phyloP scores from a whole-genome alignment of 805 yeast species.

The Lachancea cidri region DNA sequence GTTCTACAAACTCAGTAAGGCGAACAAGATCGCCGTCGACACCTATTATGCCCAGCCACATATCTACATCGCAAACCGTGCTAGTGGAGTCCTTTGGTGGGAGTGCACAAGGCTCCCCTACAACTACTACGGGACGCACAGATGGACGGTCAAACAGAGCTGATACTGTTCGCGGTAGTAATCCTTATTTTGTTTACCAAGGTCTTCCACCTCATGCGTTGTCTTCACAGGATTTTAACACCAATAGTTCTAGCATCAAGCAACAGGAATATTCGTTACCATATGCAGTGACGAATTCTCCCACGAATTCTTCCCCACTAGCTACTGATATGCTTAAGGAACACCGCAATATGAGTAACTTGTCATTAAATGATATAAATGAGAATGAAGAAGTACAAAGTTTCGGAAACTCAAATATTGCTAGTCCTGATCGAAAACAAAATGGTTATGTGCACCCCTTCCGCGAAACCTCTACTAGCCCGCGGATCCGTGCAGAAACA shows the following conservation, averaged over 20 bases:
- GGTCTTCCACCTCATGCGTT: conserved; percentile 51
- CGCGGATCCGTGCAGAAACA: conserved; percentile 4
- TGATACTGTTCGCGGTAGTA: conserved; percentile 19
- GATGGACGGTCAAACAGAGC: conserved; percentile 4
- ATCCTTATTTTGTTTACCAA: conserved; percentile 53
- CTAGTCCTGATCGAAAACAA: not conserved
- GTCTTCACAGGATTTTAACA: conserved; percentile 16
- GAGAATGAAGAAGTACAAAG: conserved; percentile 30
- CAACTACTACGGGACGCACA: not conserved
- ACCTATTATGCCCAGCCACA: conserved; percentile 19
- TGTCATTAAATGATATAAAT: conserved; percentile 32
- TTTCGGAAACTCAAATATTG: conserved; percentile 5
- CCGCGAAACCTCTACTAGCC: conserved; percentile 5
- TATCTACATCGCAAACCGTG: not conserved
- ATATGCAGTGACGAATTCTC: conserved; percentile 10
- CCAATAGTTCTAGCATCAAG: not conserved
- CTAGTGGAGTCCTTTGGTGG: not conserved
- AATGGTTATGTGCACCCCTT: not conserved
- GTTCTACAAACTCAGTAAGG: conserved; percentile 1
- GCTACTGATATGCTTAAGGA: conserved; percentile 13
- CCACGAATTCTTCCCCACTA: conserved; percentile 9
- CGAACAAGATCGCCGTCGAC: conserved; percentile 23
- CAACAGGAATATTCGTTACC: not conserved
- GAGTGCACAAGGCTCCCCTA: not conserved
- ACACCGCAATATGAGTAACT: conserved; percentile 14